Conservation (phyloP, 2,329 filamentous ascomycete species). For the Torrubiella hemipterigena region DNA sequence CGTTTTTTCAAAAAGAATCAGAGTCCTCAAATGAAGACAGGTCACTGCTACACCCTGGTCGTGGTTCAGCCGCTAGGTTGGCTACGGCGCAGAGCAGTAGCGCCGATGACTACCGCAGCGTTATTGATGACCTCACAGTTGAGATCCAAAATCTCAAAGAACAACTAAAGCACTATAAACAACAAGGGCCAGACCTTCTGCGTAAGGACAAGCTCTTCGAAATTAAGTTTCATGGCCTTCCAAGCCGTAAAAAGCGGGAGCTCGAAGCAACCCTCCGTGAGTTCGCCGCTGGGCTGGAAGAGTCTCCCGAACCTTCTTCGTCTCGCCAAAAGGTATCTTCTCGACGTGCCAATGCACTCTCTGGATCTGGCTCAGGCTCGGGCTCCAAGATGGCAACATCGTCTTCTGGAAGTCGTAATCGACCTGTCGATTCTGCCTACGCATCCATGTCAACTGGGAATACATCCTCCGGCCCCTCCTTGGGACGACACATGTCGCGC, state of each 20-base stretch:
- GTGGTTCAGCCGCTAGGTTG: slow-evolving; percentile 15
- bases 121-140: slow-evolving; percentile 79
- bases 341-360: slow-evolving; percentile 27
- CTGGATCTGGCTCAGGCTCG: slow-evolving; percentile 28
- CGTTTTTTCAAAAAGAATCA: slow-evolving; percentile 41
- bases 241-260: slow-evolving; percentile 61
- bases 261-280: slow-evolving; percentile 61
- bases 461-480: slow-evolving; percentile 28
- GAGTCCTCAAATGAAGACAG: slow-evolving; percentile 38
- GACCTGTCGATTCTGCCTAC: slow-evolving; percentile 50
- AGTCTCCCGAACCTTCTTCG: slow-evolving; percentile 28
- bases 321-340: slow-evolving; percentile 28
- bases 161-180: slow-evolving; percentile 59
- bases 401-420: slow-evolving; percentile 38
- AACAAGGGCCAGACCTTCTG: slow-evolving; percentile 51
- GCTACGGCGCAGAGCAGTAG: slow-evolving; percentile 40
- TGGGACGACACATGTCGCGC: slow-evolving; percentile 22
- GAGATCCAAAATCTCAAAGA: slow-evolving; percentile 72
- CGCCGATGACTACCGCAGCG: slow-evolving; percentile 64
- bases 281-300: slow-evolving; percentile 54
- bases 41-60: slow-evolving; percentile 12
- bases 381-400: slow-evolving; percentile 39
- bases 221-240: slow-evolving; percentile 64
- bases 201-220: slow-evolving; percentile 73
- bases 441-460: slow-evolving; percentile 52